A percentile compares a stretch with the other conserved stretches of the same genome.
These are phyloP conservation scores for Citrullus amarus DNA, from an alignment of 306 rosid species.

Conservation along the genomic window DNA sequence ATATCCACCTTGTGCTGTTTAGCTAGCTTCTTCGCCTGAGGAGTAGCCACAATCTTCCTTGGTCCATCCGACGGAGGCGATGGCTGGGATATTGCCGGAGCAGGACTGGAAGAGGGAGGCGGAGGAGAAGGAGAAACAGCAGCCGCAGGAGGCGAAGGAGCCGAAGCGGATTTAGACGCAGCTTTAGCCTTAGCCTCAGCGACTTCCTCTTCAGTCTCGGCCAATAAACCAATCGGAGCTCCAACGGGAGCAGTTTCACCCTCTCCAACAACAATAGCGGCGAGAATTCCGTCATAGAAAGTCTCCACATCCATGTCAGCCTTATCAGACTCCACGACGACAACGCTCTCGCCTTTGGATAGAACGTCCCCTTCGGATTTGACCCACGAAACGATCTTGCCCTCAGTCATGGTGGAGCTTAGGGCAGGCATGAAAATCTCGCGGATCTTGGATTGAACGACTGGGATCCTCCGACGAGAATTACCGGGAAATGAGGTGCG, in stretches of 20 bases:
- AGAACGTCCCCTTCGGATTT: slow-evolving; percentile 85
- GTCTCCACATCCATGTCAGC: slow-evolving; percentile 96
- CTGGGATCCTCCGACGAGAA: slow-evolving; percentile 28
- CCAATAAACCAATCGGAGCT: slow-evolving; percentile 67
- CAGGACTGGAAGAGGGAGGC: slow-evolving; percentile 23
- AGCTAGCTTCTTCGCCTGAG: slow-evolving; percentile 75
- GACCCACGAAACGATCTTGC: slow-evolving; percentile 87
- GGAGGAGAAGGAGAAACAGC: slow-evolving; percentile 31
- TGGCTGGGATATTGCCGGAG: slow-evolving; percentile 40
- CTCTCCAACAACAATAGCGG: slow-evolving; percentile 66
- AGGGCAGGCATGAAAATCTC: slow-evolving; percentile 99
- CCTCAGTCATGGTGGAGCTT: slow-evolving; percentile 98
- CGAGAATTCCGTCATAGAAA: slow-evolving; percentile 80
- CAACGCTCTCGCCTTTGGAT: slow-evolving; percentile 88
- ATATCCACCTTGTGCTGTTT: slow-evolving; percentile 76
- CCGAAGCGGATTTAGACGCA: slow-evolving; percentile 20
- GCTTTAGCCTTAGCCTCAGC: slow-evolving; percentile 71
- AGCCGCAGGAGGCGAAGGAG: background rate
- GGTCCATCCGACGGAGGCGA: slow-evolving; percentile 28
- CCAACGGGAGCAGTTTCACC: slow-evolving; percentile 87
- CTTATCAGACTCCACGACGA: slow-evolving; percentile 82
- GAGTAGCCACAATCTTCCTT: slow-evolving; percentile 73
- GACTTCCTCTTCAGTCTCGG: slow-evolving; percentile 58
- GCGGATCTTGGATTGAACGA: slow-evolving; percentile 60
- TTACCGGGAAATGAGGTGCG: slow-evolving; percentile 22